Evolutionary conservation across 2,329 filamentous ascomycete species (phyloP).

Genomic region (Talaromyces albobiverticillius): DNA sequence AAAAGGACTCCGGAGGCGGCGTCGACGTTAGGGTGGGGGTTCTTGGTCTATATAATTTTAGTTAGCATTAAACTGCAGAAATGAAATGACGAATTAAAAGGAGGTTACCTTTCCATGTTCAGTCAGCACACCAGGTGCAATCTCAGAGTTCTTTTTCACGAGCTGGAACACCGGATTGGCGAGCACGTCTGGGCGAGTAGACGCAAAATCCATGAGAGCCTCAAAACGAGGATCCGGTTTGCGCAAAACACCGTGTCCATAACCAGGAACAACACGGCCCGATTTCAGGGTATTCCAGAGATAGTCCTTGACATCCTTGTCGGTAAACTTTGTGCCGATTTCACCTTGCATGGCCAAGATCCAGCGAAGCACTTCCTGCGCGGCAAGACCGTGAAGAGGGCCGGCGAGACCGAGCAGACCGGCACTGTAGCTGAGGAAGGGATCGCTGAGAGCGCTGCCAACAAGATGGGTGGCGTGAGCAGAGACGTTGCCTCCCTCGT

Average conservation of each 20-base stretch:
- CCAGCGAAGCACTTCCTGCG: slow-evolving; percentile 96
- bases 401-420: slow-evolving; percentile 93
- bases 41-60: slow-evolving; percentile 69
- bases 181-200: slow-evolving; percentile 78
- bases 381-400: slow-evolving; percentile 88
- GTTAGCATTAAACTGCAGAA: background rate
- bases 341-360: slow-evolving; percentile 91
- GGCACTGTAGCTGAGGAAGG: slow-evolving; percentile 93
- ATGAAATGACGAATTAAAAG: background rate
- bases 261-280: slow-evolving; percentile 89
- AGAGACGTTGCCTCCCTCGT: slow-evolving; percentile 97
- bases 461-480: slow-evolving; percentile 94
- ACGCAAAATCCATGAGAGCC: slow-evolving; percentile 93
- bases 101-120: slow-evolving; percentile 77
- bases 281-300: slow-evolving; percentile 92
- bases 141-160: slow-evolving; percentile 87
- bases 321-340: slow-evolving; percentile 74
- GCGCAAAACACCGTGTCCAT: slow-evolving; percentile 91
- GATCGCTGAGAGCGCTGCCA: slow-evolving; percentile 88
- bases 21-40: slow-evolving; percentile 96
- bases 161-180: slow-evolving; percentile 88
- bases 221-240: slow-evolving; percentile 97
- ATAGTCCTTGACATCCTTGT: slow-evolving; percentile 81
- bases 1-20: slow-evolving; percentile 90
- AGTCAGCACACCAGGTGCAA: slow-evolving; percentile 84